Evolutionary conservation across 345 rosid species (phyloP).

Genomic region (Eucalyptus sp.): DNA sequence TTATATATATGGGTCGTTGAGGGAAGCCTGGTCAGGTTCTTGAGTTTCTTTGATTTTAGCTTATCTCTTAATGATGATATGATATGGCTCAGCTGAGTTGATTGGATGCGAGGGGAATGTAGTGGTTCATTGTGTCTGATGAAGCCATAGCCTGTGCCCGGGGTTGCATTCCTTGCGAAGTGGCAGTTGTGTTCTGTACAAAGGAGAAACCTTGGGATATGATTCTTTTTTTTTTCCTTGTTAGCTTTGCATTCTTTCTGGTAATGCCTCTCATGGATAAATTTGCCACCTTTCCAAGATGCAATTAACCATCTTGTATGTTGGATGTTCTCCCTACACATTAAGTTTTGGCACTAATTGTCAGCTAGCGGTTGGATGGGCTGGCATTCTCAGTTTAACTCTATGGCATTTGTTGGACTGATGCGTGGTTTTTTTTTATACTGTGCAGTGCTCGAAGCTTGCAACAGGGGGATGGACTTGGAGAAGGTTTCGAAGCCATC

Average conservation of each 20-base stretch:
- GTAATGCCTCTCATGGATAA: background rate
- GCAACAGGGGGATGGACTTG: slow-evolving; percentile 1
- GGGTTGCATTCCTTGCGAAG: background rate
- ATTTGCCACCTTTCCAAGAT: background rate
- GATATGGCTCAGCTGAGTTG: background rate
- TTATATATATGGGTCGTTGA: background rate
- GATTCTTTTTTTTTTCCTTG: background rate
- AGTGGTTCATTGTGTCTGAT: background rate
- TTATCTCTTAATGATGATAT: background rate
- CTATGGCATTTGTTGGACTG: background rate
- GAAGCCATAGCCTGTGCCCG: background rate
- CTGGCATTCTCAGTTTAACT: background rate
- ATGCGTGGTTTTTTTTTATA: background rate
- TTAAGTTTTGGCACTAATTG: background rate
- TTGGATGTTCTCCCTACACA: background rate
- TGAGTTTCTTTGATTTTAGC: background rate
- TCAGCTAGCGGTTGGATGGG: background rate
- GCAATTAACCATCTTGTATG: background rate
- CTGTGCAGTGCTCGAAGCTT: slow-evolving; percentile 30
- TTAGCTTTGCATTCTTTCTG: background rate
- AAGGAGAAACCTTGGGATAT: background rate
- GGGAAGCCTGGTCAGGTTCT: background rate
- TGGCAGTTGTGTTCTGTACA: background rate
- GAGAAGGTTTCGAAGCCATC: slow-evolving; percentile 12
- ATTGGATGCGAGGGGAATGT: background rate